phyloP scores from a whole-genome alignment of 352 stramenopile species.

The Pythium phragmitis region DNA sequence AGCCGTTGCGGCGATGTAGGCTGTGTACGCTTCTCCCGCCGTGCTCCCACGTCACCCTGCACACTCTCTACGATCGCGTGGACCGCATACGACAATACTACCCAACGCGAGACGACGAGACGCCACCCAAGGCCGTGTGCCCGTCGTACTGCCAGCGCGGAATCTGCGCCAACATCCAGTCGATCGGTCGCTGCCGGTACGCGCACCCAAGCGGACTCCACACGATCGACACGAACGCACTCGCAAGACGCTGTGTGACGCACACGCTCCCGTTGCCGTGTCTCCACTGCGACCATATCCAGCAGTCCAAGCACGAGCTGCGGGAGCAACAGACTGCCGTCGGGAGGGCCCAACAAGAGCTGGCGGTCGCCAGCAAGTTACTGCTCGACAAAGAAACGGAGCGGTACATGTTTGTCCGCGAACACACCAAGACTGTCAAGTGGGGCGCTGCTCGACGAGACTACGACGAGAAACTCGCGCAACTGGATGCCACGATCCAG shows the following conservation, averaged over 20 bases:
- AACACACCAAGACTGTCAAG: constrained; percentile 43
- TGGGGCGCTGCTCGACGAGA: constrained; percentile 59
- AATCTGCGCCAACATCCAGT: constrained; percentile 60
- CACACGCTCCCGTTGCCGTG: constrained; percentile 66
- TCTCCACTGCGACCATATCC: constrained; percentile 50
- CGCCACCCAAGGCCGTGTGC: constrained; percentile 31
- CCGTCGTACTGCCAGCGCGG: constrained; percentile 47
- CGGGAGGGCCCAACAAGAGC: constrained; percentile 34
- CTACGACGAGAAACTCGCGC: constrained; percentile 38
- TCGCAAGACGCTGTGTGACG: constrained; percentile 39
- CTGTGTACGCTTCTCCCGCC: constrained; percentile 69
- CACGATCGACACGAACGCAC: constrained; percentile 42
- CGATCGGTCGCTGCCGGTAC: constrained; percentile 61
- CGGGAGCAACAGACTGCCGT: constrained; percentile 24
- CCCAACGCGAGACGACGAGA: constrained; percentile 24
- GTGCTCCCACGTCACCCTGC: constrained; percentile 51
- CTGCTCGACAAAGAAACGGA: constrained; percentile 49
- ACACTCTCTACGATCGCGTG: constrained; percentile 47
- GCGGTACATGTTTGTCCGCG: constrained; percentile 43
- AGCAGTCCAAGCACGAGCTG: constrained; percentile 27
- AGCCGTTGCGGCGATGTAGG: constrained; percentile 54
- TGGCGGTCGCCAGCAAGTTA: constrained; percentile 32
- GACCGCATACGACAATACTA: constrained; percentile 49
- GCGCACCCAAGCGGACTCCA: constrained; percentile 53
- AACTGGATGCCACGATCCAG: constrained; percentile 32